A percentile compares a stretch with the other conserved stretches of the same genome.
Evolutionary conservation across 805 yeast species (phyloP).

Genomic region (Wickerhamiella brachini): DNA sequence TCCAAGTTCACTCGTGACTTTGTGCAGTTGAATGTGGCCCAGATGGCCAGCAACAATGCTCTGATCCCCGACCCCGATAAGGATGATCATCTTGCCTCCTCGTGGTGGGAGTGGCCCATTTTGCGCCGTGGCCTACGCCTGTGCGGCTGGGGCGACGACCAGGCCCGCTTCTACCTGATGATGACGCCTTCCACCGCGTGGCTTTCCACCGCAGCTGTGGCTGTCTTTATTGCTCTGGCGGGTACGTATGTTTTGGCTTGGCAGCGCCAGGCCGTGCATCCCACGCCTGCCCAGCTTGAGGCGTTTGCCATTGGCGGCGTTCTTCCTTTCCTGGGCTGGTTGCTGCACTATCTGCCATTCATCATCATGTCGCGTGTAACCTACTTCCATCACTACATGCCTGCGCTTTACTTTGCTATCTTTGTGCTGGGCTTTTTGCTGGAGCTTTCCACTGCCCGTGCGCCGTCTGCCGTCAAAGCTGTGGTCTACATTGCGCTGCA

Average conservation of each 20-base stretch:
- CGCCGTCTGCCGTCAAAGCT: slow-evolving; percentile 16
- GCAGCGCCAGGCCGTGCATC: slow-evolving; percentile 53
- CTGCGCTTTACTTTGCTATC: slow-evolving; percentile 90
- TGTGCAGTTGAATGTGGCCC: slow-evolving; percentile 56
- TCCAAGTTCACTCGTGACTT: slow-evolving; percentile 55
- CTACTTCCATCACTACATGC: slow-evolving; percentile 91
- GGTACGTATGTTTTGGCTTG: slow-evolving; percentile 34
- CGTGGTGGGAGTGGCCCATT: slow-evolving; percentile 80
- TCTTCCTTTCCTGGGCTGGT: slow-evolving; percentile 85
- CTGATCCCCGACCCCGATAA: slow-evolving; percentile 64
- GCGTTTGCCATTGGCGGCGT: slow-evolving; percentile 48
- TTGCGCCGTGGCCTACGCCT: slow-evolving; percentile 55
- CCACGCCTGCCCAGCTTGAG: slow-evolving; percentile 31
- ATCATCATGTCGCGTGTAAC: slow-evolving; percentile 91
- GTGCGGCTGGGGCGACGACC: slow-evolving; percentile 53
- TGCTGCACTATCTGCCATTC: slow-evolving; percentile 77
- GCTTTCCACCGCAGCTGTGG: slow-evolving; percentile 33
- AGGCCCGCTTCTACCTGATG: slow-evolving; percentile 48
- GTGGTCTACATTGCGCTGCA: slow-evolving; percentile 36
- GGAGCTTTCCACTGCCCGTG: slow-evolving; percentile 32
- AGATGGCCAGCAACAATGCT: slow-evolving; percentile 78
- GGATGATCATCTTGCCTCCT: slow-evolving; percentile 54
- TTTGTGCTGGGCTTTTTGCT: slow-evolving; percentile 52
- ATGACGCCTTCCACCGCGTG: slow-evolving; percentile 55
- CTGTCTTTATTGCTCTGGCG: slow-evolving; percentile 28